Base-by-base conservation (phyloP, 106 monocot genomes). In the Dendrobium officinale region DNA sequence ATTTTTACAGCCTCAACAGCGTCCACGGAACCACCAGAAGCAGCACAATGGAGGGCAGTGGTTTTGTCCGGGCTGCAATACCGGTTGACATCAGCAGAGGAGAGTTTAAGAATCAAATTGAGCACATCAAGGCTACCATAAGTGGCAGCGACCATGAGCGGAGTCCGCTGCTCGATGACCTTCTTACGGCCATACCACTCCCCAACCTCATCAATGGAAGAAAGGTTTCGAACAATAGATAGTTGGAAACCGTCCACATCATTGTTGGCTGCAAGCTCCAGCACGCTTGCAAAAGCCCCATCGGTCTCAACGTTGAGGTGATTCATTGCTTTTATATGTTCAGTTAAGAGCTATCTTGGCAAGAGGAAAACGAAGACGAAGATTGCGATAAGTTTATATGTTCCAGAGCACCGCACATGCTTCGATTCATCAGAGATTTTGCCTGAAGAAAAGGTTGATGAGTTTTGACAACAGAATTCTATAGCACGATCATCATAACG, bases 11-110 rank as follows among this genome's bases (percentile, higher is more conserved):
- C 84, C 1, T 85, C 82, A 24, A 83, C 82, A 7, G 86, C 92
- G 11, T 72, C 43, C 3, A 54, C 20, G 37, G 89, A 87, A 2
- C 86, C 89, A 13, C 92, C 87, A 9, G 89, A 87, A 17, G 92
- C 92, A 16, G 92, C 92, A 77, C 92, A 92, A 80, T 92, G 92
- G 33, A 92, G 85, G 29, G 92, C 92, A 17, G 89, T 92, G 40
- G 81, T 82, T 19, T 73, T 75, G 18, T 92, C 92, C 0, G 77
- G 44, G 22, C 87, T 89, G 18, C 87, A 87, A 18, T 4, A 9
- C 22, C 80, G 83, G 80, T 92, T 92, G 9, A 89, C 73, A 19
- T 88, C 86, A 49, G 47, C 77, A 68, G 54, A 41, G 1, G 84
- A 55, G 27, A 83, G 9, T 6, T 82, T 82, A 15, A 92, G 79